Conservation (phyloP, 2,329 filamentous ascomycete genomes). For the Verticillium longisporum region DNA sequence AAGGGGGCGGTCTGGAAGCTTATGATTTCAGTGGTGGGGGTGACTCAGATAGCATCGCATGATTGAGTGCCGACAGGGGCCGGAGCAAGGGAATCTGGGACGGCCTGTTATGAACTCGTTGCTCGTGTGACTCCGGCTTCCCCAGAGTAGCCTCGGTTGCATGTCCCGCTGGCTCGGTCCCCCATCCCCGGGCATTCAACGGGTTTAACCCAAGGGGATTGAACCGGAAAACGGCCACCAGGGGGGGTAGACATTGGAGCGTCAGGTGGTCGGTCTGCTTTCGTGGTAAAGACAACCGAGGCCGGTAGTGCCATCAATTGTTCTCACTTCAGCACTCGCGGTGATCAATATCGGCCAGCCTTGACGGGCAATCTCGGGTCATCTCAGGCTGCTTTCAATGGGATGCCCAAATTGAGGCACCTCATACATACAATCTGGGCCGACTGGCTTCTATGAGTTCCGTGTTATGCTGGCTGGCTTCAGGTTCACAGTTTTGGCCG, state of each 20-base stretch:
- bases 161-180: background rate
- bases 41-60: background rate
- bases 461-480: too few relatives aligned
- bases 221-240: background rate
- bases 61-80: background rate
- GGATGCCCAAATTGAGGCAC: too few relatives aligned
- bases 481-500: slow-evolving; percentile 1
- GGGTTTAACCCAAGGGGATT: background rate
- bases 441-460: too few relatives aligned
- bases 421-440: too few relatives aligned
- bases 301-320: too few relatives aligned
- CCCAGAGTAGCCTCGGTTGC: background rate
- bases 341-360: too few relatives aligned
- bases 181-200: background rate
- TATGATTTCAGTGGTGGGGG: background rate
- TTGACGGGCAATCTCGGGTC: too few relatives aligned
- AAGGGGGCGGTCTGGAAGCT: background rate
- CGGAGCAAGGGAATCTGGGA: background rate
- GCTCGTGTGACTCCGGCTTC: background rate
- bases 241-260: background rate
- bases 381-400: too few relatives aligned
- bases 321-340: too few relatives aligned
- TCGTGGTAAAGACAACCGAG: background rate
- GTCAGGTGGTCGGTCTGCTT: background rate
- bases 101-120: background rate